These are phyloP conservation scores for Acanthamoeba castellanii DNA, from an alignment of 208 protist species.

Conservation along the genomic window DNA sequence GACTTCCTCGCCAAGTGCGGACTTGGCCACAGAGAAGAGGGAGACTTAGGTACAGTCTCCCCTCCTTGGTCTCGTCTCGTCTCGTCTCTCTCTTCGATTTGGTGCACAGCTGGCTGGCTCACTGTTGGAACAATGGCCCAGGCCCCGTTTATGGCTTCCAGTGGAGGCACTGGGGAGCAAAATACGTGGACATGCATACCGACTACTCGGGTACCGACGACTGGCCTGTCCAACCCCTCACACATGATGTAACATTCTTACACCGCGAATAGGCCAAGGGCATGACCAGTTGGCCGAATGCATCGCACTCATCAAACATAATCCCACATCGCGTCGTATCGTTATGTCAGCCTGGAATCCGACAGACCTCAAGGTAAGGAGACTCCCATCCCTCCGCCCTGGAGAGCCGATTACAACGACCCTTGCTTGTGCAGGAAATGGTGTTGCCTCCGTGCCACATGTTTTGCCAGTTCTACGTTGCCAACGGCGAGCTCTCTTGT, in stretches of 20 bases:
- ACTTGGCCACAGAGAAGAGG: conserved; percentile 93
- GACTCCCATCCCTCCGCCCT: neutral
- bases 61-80: too few relatives aligned
- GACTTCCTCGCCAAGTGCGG: conserved; percentile 97
- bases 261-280: conserved; percentile 82
- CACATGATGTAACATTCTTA: neutral
- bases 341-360: conserved; percentile 99
- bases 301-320: conserved; percentile 94
- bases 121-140: neutral
- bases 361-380: conserved; percentile 77
- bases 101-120: neutral
- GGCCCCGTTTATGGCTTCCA: conserved; percentile 99
- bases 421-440: conserved; percentile 93
- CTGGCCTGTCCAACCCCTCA: neutral
- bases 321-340: conserved; percentile 96
- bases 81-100: neutral
- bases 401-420: neutral
- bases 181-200: conserved; percentile 93
- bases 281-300: conserved; percentile 97
- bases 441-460: conserved; percentile 99
- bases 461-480: conserved; percentile 98
- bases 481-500: conserved; percentile 95
- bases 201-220: conserved; percentile 81
- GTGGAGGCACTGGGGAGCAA: conserved; percentile 98
- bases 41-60: conserved; percentile 91